Conservation (phyloP, 2,329 filamentous ascomycete genomes). For the Pestalotiopsis sp. region DNA sequence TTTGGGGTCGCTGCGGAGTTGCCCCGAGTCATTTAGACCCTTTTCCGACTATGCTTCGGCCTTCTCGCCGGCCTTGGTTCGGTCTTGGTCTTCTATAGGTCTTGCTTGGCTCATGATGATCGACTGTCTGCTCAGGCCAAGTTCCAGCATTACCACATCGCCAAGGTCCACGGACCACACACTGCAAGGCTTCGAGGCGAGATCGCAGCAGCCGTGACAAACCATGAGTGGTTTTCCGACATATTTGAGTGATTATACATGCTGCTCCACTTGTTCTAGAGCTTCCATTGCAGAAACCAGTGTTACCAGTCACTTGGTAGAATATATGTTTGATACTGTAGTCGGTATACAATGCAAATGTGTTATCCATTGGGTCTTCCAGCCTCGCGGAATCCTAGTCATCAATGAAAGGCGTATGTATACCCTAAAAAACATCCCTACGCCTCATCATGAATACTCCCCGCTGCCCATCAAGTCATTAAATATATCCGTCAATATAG, state of each 20-base stretch:
- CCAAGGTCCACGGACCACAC: neutral
- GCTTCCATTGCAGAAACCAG: neutral
- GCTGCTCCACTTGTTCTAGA: neutral
- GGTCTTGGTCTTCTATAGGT: neutral
- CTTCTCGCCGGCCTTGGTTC: conserved; percentile 1
- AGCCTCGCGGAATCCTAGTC: neutral
- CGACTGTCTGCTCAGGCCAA: neutral
- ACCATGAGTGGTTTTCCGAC: neutral
- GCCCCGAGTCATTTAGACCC: conserved; percentile 1
- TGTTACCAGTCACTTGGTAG: neutral
- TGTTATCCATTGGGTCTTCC: neutral
- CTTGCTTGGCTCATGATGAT: conserved; percentile 3
- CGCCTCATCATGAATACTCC: conserved; percentile 7
- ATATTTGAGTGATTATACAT: neutral
- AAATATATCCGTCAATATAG: conserved; percentile 75
- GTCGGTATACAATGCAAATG: neutral
- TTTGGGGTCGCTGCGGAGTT: conserved; percentile 3
- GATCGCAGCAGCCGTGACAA: neutral
- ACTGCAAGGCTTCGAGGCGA: neutral
- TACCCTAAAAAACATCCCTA: neutral
- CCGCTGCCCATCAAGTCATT: conserved; percentile 62
- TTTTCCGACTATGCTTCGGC: neutral
- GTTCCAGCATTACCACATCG: neutral
- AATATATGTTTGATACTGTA: neutral
- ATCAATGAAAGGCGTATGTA: neutral